These are phyloP conservation scores for Hymenoscyphus fraxineus DNA, from an alignment of 2,329 filamentous ascomycete species.

Conservation along the genomic window DNA sequence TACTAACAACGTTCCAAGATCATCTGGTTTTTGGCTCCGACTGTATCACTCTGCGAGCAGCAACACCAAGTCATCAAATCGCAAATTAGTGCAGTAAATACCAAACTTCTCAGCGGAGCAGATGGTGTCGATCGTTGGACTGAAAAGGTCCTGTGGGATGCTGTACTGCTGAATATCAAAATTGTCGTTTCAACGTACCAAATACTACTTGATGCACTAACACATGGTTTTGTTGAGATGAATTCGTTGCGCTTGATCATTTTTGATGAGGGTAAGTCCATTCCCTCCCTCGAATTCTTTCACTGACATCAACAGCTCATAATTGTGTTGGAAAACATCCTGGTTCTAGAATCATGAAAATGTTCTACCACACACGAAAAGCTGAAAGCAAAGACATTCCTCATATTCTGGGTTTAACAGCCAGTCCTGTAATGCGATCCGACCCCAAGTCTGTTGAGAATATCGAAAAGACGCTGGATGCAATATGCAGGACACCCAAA, in stretches of 20 bases:
- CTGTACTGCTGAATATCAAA: conserved; percentile 50
- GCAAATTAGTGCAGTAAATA: conserved; percentile 53
- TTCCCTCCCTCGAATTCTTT: neutral
- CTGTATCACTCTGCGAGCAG: conserved; percentile 62
- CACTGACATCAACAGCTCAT: conserved; percentile 27
- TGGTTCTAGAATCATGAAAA: conserved; percentile 32
- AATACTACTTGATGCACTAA: conserved; percentile 56
- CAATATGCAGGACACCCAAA: conserved; percentile 53
- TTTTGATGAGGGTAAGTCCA: conserved; percentile 58
- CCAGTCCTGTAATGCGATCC: conserved; percentile 34
- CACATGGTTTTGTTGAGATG: conserved; percentile 58
- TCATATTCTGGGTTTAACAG: conserved; percentile 34
- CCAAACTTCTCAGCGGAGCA: conserved; percentile 48
- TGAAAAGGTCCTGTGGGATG: conserved; percentile 56
- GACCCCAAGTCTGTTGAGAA: conserved; percentile 23
- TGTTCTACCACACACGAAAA: conserved; percentile 31
- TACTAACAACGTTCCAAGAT: conserved; percentile 37
- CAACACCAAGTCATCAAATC: conserved; percentile 57
- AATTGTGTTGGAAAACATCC: conserved; percentile 33
- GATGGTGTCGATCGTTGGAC: conserved; percentile 61
- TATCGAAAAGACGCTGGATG: conserved; percentile 53
- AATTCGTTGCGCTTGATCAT: conserved; percentile 52
- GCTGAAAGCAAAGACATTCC: conserved; percentile 20
- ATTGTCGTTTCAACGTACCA: conserved; percentile 62
- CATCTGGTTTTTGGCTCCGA: conserved; percentile 73